Percentiles rank a stretch among this genome's conserved stretches.
These are phyloP conservation scores for Epichloe gansuensis DNA, from an alignment of 2,329 filamentous ascomycete species.

Conservation along the genomic window DNA sequence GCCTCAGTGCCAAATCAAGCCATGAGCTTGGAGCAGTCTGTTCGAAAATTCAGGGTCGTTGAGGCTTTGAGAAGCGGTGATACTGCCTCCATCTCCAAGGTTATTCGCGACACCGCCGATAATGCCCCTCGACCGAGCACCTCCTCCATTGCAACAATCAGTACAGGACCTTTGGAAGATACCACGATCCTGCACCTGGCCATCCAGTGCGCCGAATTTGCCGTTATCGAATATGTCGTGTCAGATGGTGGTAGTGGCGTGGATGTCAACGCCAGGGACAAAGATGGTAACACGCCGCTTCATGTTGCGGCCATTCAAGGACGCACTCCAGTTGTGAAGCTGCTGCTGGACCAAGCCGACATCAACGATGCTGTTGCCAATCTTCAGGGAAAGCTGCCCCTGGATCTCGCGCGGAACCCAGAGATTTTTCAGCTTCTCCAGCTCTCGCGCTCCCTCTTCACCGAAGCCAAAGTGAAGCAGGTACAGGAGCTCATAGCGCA, in stretches of 20 bases:
- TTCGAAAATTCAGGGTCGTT: constrained; percentile 87
- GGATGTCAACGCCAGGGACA: constrained; percentile 81
- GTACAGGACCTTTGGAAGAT: constrained; percentile 48
- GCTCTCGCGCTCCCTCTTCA: constrained; percentile 76
- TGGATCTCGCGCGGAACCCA: constrained; percentile 80
- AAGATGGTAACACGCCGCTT: constrained; percentile 86
- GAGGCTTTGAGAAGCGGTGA: constrained; percentile 86
- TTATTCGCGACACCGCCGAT: constrained; percentile 55
- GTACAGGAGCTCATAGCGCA: constrained; percentile 66
- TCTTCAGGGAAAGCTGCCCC: constrained; percentile 67
- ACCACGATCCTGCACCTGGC: constrained; percentile 87
- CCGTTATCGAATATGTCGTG: constrained; percentile 89
- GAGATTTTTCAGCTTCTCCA: constrained; percentile 95
- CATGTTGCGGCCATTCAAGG: constrained; percentile 80
- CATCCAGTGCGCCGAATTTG: constrained; percentile 85
- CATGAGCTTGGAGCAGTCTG: constrained; percentile 73
- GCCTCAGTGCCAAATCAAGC: constrained; percentile 28
- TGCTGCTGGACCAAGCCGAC: constrained; percentile 67
- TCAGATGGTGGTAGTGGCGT: constrained; percentile 55
- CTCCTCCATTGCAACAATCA: constrained; percentile 35
- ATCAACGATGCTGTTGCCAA: constrained; percentile 87
- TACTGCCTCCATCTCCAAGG: constrained; percentile 76
- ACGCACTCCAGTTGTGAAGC: constrained; percentile 63
- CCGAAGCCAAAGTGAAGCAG: constrained; percentile 72
- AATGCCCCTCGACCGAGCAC: constrained; percentile 41